Evolutionary conservation across 768 basidiomycete species (phyloP).

Genomic region (Boletus rufocinnamomeus): DNA sequence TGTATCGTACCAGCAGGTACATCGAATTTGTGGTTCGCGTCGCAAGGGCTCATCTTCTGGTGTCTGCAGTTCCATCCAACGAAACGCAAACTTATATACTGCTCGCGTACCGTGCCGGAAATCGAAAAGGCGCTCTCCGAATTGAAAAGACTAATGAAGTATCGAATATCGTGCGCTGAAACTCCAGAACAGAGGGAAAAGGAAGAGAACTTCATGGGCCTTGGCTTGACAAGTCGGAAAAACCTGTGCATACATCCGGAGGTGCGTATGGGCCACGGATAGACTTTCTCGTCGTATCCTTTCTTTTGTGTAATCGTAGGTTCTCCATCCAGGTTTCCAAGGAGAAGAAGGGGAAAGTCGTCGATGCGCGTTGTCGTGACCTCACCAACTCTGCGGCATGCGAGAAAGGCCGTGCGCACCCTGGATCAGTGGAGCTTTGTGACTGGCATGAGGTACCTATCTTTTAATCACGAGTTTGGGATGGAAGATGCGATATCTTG

Average conservation of each 20-base stretch:
- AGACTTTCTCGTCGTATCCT: neutral
- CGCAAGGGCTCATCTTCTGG: slow-evolving; percentile 2
- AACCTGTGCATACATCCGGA: slow-evolving; percentile 96
- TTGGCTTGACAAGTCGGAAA: slow-evolving; percentile 94
- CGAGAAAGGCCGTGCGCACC: slow-evolving; percentile 81
- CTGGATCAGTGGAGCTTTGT: slow-evolving; percentile 89
- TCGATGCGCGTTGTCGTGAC: slow-evolving; percentile 96
- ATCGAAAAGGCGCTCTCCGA: slow-evolving; percentile 98
- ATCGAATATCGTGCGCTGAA: slow-evolving; percentile 73
- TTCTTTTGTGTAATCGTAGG: neutral
- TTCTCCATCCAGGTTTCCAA: slow-evolving; percentile 69
- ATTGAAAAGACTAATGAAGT: slow-evolving; percentile 89
- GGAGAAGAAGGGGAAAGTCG: slow-evolving; percentile 97
- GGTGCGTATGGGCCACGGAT: slow-evolving; percentile 44
- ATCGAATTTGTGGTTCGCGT: slow-evolving; percentile 26
- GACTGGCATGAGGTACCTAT: slow-evolving; percentile 90
- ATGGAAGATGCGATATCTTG: slow-evolving; percentile 1
- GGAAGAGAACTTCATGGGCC: slow-evolving; percentile 80
- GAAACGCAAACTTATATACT: slow-evolving; percentile 94
- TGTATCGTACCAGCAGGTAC: slow-evolving; percentile 93
- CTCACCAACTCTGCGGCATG: slow-evolving; percentile 83
- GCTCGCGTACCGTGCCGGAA: slow-evolving; percentile 98
- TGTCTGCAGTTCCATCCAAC: slow-evolving; percentile 80
- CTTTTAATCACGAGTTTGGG: neutral
- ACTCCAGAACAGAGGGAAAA: slow-evolving; percentile 73